These are phyloP conservation scores for Spergularia bocconei DNA, from an alignment of 148 eudicot species.

Conservation along the genomic window DNA sequence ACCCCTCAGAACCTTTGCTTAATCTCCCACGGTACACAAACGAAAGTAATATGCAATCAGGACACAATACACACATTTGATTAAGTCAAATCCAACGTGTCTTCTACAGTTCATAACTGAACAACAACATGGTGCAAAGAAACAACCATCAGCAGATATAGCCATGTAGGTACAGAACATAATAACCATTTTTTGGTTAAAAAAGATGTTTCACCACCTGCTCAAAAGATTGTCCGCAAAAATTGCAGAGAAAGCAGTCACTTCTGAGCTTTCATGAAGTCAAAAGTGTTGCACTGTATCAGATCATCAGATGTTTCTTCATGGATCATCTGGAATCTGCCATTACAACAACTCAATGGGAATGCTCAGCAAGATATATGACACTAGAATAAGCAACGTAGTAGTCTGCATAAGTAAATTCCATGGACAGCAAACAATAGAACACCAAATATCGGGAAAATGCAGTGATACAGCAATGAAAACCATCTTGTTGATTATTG, in stretches of 20 bases:
- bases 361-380: constrained; percentile 21
- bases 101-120: no score
- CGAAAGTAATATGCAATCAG: no score
- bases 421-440: neutral
- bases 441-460: neutral
- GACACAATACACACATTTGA: no score
- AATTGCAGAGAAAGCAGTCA: constrained; percentile 6
- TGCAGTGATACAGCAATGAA: neutral
- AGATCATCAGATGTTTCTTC: neutral
- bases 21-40: no score
- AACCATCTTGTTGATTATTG: neutral
- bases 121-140: neutral
- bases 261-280: neutral
- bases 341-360: constrained; percentile 21
- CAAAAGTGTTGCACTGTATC: neutral
- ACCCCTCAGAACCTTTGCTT: no score
- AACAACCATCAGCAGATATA: neutral
- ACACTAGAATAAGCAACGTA: neutral
- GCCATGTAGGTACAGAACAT: neutral
- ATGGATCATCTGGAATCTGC: constrained; percentile 20
- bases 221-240: neutral
- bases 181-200: neutral
- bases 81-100: no score
- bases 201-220: neutral
- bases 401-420: neutral